Base-by-base conservation (phyloP, 2,329 filamentous ascomycete species). In the Venturia carpophila region DNA sequence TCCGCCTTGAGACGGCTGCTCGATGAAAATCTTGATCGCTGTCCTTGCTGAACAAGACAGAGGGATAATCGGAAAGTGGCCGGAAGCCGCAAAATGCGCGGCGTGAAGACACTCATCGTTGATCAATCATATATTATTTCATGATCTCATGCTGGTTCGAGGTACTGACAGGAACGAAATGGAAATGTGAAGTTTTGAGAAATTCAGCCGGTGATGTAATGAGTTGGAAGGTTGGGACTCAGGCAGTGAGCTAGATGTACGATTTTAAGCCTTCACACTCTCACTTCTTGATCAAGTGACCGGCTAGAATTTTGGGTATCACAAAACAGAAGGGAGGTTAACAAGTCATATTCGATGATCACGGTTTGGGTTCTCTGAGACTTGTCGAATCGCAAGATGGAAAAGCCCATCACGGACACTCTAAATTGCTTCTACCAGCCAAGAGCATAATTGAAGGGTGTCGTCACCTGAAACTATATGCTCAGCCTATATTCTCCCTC, bases 181-280 rank as follows among this genome's bases (percentile, higher is more conserved):
- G 24, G 24, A 58, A 13, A 58, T 10, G 6, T 5, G 17, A 9
- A 13, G 52, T 58, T 58, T 58, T 37, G 52, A 10, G 30, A 58
- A 37, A 11, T 37, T 58, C 30, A 24, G 52, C 52, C 30, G 52
- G 52, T 58, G 52, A 58, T 58, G 52, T 58, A 58, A 58, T 58
- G 52, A 34, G 30, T 3, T 27, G 27, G 21, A 17, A 52, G 47
- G 17, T 58, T n/a, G 52, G 21, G 30, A 24, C 49, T 55, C 11
- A 34, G 3, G 24, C 24, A 34, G 5, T 24, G 3, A 37, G 52
- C 21, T 58, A 58, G 49, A 17, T 34, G 5, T 15, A 34, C 30
- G 24, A 37, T 30, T 37, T 58, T 15, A 58, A 6, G 37, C 15
- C 24, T 27, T n/a, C 13, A 56, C 3, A 56, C 13, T 21, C 45